phyloP scores from a whole-genome alignment of 495 filamentous ascomycete genomes.

The Monascus purpureus region DNA sequence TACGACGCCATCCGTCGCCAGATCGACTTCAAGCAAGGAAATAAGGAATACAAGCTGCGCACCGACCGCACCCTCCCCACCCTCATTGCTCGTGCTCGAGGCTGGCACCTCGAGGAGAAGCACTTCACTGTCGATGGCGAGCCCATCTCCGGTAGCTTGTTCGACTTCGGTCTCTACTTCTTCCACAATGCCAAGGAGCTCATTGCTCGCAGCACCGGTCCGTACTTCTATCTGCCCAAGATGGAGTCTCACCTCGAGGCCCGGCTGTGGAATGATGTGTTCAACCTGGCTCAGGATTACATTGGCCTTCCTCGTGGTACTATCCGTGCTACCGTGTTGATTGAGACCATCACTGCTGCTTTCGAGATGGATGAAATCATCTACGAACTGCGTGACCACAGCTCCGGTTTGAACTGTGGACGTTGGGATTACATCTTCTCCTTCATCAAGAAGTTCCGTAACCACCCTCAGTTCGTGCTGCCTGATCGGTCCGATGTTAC shows the following conservation, averaged over 20 bases:
- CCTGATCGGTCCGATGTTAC: slow-evolving; percentile 85
- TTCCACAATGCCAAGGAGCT: slow-evolving; percentile 95
- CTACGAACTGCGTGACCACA: slow-evolving; percentile 96
- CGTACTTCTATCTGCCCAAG: slow-evolving; percentile 99
- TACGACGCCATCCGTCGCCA: slow-evolving; percentile 93
- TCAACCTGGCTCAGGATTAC: slow-evolving; percentile 92
- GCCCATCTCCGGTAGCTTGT: slow-evolving; percentile 83
- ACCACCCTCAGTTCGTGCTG: slow-evolving; percentile 83
- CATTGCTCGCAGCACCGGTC: slow-evolving; percentile 68
- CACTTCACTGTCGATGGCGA: slow-evolving; percentile 94
- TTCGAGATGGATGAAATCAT: slow-evolving; percentile 99
- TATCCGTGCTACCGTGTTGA: slow-evolving; percentile 89
- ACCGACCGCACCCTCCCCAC: slow-evolving; percentile 71
- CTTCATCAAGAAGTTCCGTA: slow-evolving; percentile 98
- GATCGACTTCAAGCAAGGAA: slow-evolving; percentile 90
- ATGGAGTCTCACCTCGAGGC: slow-evolving; percentile 98
- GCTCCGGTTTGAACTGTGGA: slow-evolving; percentile 92
- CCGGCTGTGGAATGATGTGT: slow-evolving; percentile 95
- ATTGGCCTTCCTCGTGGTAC: slow-evolving; percentile 80
- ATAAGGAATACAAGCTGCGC: slow-evolving; percentile 94
- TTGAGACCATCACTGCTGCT: slow-evolving; percentile 96
- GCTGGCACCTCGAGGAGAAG: slow-evolving; percentile 96
- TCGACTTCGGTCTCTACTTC: slow-evolving; percentile 99
- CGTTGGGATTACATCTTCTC: slow-evolving; percentile 99
- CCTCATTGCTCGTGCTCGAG: slow-evolving; percentile 73